Conservation (phyloP, 768 basidiomycete species). For the Hydnomerulius pinastri region DNA sequence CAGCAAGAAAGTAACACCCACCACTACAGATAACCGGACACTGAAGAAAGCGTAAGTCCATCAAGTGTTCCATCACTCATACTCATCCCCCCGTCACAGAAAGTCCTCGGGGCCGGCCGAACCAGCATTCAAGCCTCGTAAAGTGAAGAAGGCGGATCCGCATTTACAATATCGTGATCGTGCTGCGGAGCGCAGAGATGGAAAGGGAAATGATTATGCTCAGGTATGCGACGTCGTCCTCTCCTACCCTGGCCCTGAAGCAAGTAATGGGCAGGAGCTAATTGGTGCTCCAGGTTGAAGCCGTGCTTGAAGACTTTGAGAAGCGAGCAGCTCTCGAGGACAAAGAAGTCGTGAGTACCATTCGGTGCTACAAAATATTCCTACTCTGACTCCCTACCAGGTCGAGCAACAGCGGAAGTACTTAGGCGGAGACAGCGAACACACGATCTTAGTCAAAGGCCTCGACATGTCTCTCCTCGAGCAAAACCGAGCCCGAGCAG, state of each 20-base stretch:
- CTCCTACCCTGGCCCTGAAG: neutral
- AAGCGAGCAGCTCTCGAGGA: conserved; percentile 59
- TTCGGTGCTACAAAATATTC: neutral
- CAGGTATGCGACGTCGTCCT: conserved; percentile 44
- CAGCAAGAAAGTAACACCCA: conserved; percentile 4
- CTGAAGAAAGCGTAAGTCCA: conserved; percentile 22
- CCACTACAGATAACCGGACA: conserved; percentile 1
- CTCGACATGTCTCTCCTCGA: conserved; percentile 86
- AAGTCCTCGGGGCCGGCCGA: conserved; percentile 52
- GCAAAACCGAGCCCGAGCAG: conserved; percentile 72
- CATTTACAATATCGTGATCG: conserved; percentile 71
- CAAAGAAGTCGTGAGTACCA: conserved; percentile 52
- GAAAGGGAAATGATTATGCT: conserved; percentile 72
- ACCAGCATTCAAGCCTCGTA: conserved; percentile 80
- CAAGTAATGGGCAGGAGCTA: neutral
- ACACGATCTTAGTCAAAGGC: conserved; percentile 87
- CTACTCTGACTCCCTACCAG: conserved; percentile 36
- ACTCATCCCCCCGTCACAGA: conserved; percentile 26
- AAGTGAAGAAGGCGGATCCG: conserved; percentile 65
- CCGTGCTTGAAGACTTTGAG: conserved; percentile 82
- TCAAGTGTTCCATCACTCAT: neutral
- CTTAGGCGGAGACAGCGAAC: conserved; percentile 83
- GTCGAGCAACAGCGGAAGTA: conserved; percentile 74
- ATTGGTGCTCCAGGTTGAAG: conserved; percentile 58
- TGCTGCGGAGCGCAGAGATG: conserved; percentile 70